Conservation (phyloP, 2,329 filamentous ascomycete species). For the Colletotrichum sublineola region DNA sequence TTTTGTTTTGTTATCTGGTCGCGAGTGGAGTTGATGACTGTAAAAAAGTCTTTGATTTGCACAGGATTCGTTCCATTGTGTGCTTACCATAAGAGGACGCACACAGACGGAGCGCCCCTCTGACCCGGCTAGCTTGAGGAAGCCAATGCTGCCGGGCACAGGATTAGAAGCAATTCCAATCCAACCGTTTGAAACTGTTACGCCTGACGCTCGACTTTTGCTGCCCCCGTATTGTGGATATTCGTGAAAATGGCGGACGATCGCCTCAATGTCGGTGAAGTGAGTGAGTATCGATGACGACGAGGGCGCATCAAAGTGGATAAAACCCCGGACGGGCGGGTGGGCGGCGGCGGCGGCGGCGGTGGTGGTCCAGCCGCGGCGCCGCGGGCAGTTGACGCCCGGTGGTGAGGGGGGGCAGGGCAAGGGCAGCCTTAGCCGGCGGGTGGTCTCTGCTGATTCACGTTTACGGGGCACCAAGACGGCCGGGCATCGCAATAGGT, state of each 20-base stretch:
- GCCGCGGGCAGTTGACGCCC: not conserved
- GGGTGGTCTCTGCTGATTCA: not conserved
- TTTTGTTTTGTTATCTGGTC: constrained; percentile 34
- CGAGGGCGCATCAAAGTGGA: not conserved
- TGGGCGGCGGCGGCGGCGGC: not conserved
- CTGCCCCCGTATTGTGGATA: not conserved
- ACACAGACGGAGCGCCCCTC: not conserved
- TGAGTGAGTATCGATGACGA: constrained; percentile 20
- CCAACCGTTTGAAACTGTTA: constrained; percentile 18
- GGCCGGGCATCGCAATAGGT: too few species aligned
- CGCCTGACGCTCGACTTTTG: not conserved
- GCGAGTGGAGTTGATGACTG: constrained; percentile 39
- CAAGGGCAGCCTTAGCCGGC: not conserved
- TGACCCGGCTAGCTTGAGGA: constrained; percentile 36
- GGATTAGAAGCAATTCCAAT: constrained; percentile 31
- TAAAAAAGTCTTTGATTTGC: constrained; percentile 14
- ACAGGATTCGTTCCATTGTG: not conserved
- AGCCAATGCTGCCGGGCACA: constrained; percentile 24
- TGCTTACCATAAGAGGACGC: not conserved
- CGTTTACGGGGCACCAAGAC: too few species aligned
- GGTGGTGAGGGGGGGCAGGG: not conserved
- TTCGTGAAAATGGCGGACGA: not conserved
- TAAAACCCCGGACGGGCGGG: not conserved
- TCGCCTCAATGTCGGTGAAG: constrained; percentile 30
- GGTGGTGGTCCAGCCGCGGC: not conserved